A percentile compares a stretch with the other conserved stretches of the same genome.
These are phyloP conservation scores for Xylaria sp. DNA, from an alignment of 2,329 filamentous ascomycete species.

Conservation along the genomic window DNA sequence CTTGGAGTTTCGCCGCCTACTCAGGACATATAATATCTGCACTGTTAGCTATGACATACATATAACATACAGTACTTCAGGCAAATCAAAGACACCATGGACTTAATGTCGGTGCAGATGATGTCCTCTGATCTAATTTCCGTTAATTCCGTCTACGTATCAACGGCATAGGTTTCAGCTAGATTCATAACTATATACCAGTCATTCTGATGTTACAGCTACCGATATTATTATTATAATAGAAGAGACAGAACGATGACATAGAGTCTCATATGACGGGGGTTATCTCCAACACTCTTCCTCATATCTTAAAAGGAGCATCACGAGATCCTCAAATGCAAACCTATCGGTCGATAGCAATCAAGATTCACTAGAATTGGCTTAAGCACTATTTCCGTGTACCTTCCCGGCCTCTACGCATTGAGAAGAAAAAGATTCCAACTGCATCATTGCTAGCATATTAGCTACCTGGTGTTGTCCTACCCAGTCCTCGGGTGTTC, in stretches of 20 bases:
- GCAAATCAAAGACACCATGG: neutral
- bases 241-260: neutral
- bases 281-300: neutral
- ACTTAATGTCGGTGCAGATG: neutral
- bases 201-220: neutral
- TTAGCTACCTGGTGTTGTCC: neutral
- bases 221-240: neutral
- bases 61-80: neutral
- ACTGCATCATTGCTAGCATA: neutral
- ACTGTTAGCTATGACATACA: neutral
- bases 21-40: neutral
- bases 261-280: neutral
- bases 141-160: constrained; percentile 1
- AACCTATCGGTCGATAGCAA: neutral
- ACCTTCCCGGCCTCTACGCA: neutral
- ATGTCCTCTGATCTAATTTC: neutral
- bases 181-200: neutral
- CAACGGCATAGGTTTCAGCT: neutral
- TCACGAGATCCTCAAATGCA: neutral
- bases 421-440: neutral
- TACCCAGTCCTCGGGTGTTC: neutral
- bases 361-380: too few relatives aligned
- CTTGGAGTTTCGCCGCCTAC: neutral
- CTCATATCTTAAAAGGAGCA: neutral
- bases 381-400: neutral